Evolutionary conservation across 495 filamentous ascomycete species (phyloP).

Genomic region (Paragyromitra xinjiangensis): DNA sequence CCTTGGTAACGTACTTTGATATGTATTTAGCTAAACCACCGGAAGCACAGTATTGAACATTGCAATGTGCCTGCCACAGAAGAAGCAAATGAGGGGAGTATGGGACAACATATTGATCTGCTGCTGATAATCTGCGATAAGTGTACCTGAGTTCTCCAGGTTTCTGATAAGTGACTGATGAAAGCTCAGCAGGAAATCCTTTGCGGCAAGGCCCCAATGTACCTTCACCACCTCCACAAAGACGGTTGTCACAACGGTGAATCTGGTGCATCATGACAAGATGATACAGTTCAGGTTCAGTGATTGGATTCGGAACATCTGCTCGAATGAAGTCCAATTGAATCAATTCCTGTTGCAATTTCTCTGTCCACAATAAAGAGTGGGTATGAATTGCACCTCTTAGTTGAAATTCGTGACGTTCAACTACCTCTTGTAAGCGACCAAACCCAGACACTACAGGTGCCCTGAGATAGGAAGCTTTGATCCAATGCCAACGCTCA

Average conservation of each 20-base stretch:
- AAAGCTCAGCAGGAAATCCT: slow-evolving; percentile 2
- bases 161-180: neutral
- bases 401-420: slow-evolving; percentile 9
- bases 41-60: neutral
- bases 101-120: slow-evolving; percentile 8
- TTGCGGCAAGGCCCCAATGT: neutral
- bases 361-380: neutral
- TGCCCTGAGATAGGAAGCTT: neutral
- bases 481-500: slow-evolving; percentile 12
- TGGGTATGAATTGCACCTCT: slow-evolving; percentile 5
- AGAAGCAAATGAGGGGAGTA: neutral
- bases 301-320: neutral
- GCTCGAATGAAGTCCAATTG: neutral
- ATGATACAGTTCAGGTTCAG: neutral
- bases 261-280: slow-evolving; percentile 1
- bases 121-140: neutral
- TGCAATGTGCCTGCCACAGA: slow-evolving; percentile 16
- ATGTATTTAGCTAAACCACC: slow-evolving; percentile 11
- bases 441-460: neutral
- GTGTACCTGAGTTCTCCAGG: slow-evolving; percentile 11
- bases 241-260: neutral
- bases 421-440: neutral
- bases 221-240: neutral
- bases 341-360: neutral
- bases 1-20: slow-evolving; percentile 13